Base-by-base conservation (phyloP, 169 alveolate genomes). In the Plasmodium relictum region DNA sequence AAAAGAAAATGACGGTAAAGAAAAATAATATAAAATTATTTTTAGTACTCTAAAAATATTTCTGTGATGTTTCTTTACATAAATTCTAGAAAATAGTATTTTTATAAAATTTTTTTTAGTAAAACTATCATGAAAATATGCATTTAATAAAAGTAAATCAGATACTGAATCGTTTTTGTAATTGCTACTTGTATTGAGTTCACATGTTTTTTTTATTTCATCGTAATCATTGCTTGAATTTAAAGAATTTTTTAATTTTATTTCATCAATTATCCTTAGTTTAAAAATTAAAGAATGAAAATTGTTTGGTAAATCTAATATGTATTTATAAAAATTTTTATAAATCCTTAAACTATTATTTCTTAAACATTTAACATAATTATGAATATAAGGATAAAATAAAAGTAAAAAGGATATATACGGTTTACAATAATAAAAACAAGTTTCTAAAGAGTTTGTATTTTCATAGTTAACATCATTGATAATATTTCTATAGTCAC, bases 381-480 rank as follows among this genome's bases (percentile, higher is more conserved):
- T 54, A 54, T 85, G 85, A 24, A 85, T 24, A 63, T 85, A 85
- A 0, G 92, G 92, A 18, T 85, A 85, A 12, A 50, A 85, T 37
- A 85, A 63, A 45, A 85, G 48, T 70, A 85, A 72, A 72, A 85
- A 85, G 5, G 74, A 42, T 45, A 85, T 70, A 45, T 70, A 85
- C 0, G 88, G 24, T 72, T 85, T 85, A 41, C 87, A 85, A 48
- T 85, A 58, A 59, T 85, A 85, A 62, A 85, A 85, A 62, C 92
- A 85, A 7, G 44, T 69, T 59, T 85, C 92, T 59, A 85, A 9
- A 1, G 92, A 20, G 12, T 62, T 26, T n/a, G 44, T 85, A 70
- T 69, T 63, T 45, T 85, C 92, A 45, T 44, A 59, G 39, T 72
- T 85, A 2, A 56, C 66, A 39, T 85, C 92, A 71, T 85, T 85